Base-by-base conservation (phyloP, 2,329 filamentous ascomycete genomes). In the Hortaea werneckii region DNA sequence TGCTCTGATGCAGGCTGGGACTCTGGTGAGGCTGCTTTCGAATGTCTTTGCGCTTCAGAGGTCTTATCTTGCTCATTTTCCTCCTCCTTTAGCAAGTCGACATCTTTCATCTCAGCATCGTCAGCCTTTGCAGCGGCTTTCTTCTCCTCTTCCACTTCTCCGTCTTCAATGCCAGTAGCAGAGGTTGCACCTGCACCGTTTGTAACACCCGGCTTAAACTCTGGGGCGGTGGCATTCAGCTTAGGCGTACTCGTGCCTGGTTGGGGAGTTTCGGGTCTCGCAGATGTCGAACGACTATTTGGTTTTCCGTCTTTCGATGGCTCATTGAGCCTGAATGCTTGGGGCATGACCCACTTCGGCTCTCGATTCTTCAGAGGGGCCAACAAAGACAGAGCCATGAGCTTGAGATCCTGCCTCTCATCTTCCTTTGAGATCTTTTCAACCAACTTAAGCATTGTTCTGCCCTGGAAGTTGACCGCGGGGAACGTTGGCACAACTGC, bases 401-500 rank as follows among this genome's bases (percentile, higher is more conserved):
- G 79, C 38, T 85, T 81, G 40, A 90, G 68, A 65, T 90, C 85
- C n/a, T 82, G 78, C 43, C 85, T 77, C 44, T 77, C 70, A 37
- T 79, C 78, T 43, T 76, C 72, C 51, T 75, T 75, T 50, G 70
- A 73, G 12, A 84, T 72, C 39, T 77, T 74, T 20, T 78, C 75
- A 46, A 89, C 80, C n/a, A 72, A 74, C 53, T 80, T 78, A 13
- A 86, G 72, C 54, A 85, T 75, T 32, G 76, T 71, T 29, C 77
- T 74, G 30, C 87, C 92, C 75, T 94, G 90, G 64, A 87, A 92
- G 59, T 94, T 87, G 47, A 96, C 79, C 11, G 82, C 83, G 4
- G 92, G 94, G 73, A 95, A 98, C 58, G 81, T 77, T 42, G 87
- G 80, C 26, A 87, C 77, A 41, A 95, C 75, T 8, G 79, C 77